A percentile compares a stretch with the other conserved stretches of the same genome.
Conservation (phyloP, 768 basidiomycete species). For the Lactarius tabidus region DNA sequence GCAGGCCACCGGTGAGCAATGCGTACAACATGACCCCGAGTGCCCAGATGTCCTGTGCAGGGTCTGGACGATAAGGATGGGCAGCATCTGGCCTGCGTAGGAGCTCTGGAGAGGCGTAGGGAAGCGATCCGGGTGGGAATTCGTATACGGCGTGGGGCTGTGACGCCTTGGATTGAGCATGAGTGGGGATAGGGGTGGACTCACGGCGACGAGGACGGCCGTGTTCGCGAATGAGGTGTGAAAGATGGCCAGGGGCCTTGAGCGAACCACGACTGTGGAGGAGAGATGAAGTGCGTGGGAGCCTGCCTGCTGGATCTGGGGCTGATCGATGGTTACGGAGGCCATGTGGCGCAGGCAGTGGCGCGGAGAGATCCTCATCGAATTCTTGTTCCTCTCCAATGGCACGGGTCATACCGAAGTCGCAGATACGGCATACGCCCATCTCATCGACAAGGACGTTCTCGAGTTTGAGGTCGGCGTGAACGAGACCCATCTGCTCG, state of each 20-base stretch:
- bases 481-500: conserved; percentile 69
- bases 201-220: conserved; percentile 47
- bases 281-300: conserved; percentile 2
- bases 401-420: conserved; percentile 77
- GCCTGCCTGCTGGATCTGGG: background rate
- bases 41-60: conserved; percentile 95
- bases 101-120: conserved; percentile 88
- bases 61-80: conserved; percentile 42
- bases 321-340: background rate
- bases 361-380: conserved; percentile 3
- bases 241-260: conserved; percentile 30
- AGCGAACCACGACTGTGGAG: conserved; percentile 11
- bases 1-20: conserved; percentile 78
- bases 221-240: conserved; percentile 37
- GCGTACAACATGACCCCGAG: conserved; percentile 87
- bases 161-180: conserved; percentile 27
- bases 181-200: conserved; percentile 40
- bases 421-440: conserved; percentile 79
- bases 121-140: conserved; percentile 80
- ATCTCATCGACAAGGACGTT: conserved; percentile 91
- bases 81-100: conserved; percentile 54
- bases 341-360: background rate
- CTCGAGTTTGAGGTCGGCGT: conserved; percentile 95
- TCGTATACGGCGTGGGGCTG: conserved; percentile 34
- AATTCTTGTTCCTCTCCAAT: conserved; percentile 47